Evolutionary conservation across 169 alveolate species (phyloP), one percentile per base, ranked within the genome.

Genomic region (Cryptosporidium parvum): DNA sequence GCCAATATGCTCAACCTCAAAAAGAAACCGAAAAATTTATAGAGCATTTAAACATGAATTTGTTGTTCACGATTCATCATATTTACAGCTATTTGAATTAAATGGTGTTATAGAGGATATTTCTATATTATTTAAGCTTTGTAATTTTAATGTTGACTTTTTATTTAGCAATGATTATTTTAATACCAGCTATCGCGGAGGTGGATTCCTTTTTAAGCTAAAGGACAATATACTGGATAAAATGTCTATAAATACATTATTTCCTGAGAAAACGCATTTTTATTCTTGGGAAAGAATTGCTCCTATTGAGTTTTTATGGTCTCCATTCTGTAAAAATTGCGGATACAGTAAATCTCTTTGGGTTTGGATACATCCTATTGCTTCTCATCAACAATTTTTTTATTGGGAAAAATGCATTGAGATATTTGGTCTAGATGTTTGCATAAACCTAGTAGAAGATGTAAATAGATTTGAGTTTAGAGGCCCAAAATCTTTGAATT

Each of bases 301-400:
- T 26, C 89, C 89, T 14, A 80, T 80, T 10, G 89, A 80, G 51
- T 80, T 80, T 59, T 18, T 80, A 18, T 80, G 89, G 89, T 26
- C 26, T 21, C 75, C 65, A 31, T n/a, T 6, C 2, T 73, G 86
- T 73, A 56, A 10, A 73, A 73, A 39, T 44, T 73, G 86, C 31
- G 68, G 48, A n/a, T 59, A 59, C 18, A 51, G 39, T 80, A 42
- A 67, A 23, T 80, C 89, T 12, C 21, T 65, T 3, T 80, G 89
- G 89, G 59, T 80, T 29, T 80, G 89, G 89, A 44, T 80, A 1
- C 89, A 80, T 62, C 89, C 89, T 8, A 62, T 80, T 62, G 75
- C 89, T 44, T 80, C 89, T 18, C 42, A 42, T 26, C 69, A 80
- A 80, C 62, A 45, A 26, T 59, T 80, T 29, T 16, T 42, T n/a